phyloP scores from a whole-genome alignment of 169 alveolate genomes.

The Cardiosporidium cionae region DNA sequence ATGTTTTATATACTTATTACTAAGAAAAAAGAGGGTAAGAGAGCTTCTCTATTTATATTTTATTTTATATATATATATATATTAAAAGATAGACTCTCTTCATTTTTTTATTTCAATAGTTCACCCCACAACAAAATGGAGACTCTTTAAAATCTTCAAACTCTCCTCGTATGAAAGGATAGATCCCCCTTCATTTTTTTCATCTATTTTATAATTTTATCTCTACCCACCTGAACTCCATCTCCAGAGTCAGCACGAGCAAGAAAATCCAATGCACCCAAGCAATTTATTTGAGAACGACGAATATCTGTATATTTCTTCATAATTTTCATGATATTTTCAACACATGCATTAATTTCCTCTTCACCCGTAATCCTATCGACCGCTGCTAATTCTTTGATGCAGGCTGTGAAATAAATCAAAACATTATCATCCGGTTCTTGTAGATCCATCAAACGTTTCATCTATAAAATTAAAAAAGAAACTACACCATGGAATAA shows the following conservation, averaged over 20 bases:
- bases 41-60: too few species aligned
- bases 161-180: too few species aligned
- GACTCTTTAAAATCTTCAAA: too few species aligned
- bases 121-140: too few species aligned
- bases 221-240: conserved; percentile 54
- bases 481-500: too few species aligned
- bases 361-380: conserved; percentile 42
- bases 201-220: too few species aligned
- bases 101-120: too few species aligned
- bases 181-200: too few species aligned
- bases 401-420: conserved; percentile 58
- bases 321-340: conserved; percentile 59
- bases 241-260: conserved; percentile 47
- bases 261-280: conserved; percentile 62
- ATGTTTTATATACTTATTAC: too few species aligned
- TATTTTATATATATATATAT: too few species aligned
- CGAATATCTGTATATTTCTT: conserved; percentile 69
- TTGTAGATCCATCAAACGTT: conserved; percentile 65
- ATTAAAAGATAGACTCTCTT: too few species aligned
- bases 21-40: too few species aligned
- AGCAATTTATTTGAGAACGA: conserved; percentile 61
- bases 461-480: conserved; percentile 41
- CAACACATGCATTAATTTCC: conserved; percentile 50
- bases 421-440: conserved; percentile 71
- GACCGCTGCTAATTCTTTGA: conserved; percentile 52